Evolutionary conservation across 2,329 filamentous ascomycete genomes (phyloP), one percentile per base, ranked within the genome.

Genomic region (Botrytis fragariae): DNA sequence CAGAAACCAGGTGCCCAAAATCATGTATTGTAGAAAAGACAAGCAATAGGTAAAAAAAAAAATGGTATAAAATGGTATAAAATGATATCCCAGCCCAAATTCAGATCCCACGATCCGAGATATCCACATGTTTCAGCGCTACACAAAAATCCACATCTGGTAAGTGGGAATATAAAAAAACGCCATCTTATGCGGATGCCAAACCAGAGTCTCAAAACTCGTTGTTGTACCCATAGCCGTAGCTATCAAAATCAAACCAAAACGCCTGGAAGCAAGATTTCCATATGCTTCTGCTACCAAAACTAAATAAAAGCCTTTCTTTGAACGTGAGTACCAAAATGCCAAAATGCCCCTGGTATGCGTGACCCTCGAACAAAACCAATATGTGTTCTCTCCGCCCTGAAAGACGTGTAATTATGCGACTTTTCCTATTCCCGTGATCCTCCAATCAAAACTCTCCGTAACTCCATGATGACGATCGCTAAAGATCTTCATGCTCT

Each of bases 361-460:
- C 71, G 64, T 63, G 37, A 59, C 44, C 44, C 71, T 44, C 37
- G 16, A 62, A 72, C 37, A 72, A 57, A 42, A n/a, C 35, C n/a
- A 51, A 72, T 63, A 51, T 64, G 14, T 48, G 60, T 54, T 71
- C 37, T 73, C 42, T 70, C 44, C 54, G 71, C 57, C 71, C 32
- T 70, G 25, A 62, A 73, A 73, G 71, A 54, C 71, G 54, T 69
- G 60, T 39, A 57, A 61, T 44, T 45, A 73, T 70, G 57, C 57
- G 71, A 73, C 18, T 73, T 73, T 69, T 69, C 54, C 71, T n/a
- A 22, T 54, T 62, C 71, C 71, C 71, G 48, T 72, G 70, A 72
- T 68, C 61, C 63, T 72, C 61, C 42, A 48, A 72, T 72, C 70
- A 60, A 67, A 59, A 67, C 37, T 72, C 48, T 72, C 70, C 70